Conservation (phyloP, 208 protist species). For the Lotmaria passim region DNA sequence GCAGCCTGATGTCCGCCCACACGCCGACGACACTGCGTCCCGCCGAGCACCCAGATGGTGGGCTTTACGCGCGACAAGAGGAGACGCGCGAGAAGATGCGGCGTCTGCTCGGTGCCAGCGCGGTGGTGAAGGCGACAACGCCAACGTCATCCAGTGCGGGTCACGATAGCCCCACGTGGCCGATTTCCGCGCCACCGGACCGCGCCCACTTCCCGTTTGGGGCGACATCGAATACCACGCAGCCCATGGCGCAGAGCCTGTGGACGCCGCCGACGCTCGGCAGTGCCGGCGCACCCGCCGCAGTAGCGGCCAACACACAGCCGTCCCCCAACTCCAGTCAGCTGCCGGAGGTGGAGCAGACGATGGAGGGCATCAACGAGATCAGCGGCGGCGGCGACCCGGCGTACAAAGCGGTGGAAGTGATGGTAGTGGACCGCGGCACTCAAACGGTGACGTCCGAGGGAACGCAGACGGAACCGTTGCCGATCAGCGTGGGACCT, state of each 20-base stretch:
- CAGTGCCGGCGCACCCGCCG: background rate
- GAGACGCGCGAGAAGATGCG: conserved; percentile 68
- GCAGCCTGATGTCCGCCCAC: conserved; percentile 24
- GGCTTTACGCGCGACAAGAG: conserved; percentile 39
- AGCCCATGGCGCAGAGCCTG: conserved; percentile 1
- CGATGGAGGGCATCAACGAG: conserved; percentile 14
- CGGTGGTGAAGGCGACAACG: conserved; percentile 36
- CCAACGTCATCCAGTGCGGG: conserved; percentile 15
- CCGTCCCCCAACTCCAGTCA: conserved; percentile 13
- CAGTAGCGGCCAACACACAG: background rate
- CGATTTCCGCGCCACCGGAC: conserved; percentile 19
- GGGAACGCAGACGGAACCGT: conserved; percentile 77
- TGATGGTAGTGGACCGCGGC: conserved; percentile 62
- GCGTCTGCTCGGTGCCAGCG: conserved; percentile 47
- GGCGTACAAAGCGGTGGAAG: conserved; percentile 4
- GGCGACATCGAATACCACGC: conserved; percentile 18
- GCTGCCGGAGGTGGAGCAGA: conserved; percentile 30
- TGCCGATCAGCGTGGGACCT: conserved; percentile 30
- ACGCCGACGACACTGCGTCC: conserved; percentile 29
- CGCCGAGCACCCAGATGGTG: conserved; percentile 13
- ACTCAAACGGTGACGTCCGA: conserved; percentile 81
- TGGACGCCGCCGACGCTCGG: conserved; percentile 10
- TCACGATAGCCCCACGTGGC: conserved; percentile 15
- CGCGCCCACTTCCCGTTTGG: conserved; percentile 30
- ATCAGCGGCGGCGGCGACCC: conserved; percentile 2